A percentile compares a stretch with the other conserved stretches of the same genome.
phyloP scores from a whole-genome alignment of 768 basidiomycete species.

The Floccularia luteovirens region DNA sequence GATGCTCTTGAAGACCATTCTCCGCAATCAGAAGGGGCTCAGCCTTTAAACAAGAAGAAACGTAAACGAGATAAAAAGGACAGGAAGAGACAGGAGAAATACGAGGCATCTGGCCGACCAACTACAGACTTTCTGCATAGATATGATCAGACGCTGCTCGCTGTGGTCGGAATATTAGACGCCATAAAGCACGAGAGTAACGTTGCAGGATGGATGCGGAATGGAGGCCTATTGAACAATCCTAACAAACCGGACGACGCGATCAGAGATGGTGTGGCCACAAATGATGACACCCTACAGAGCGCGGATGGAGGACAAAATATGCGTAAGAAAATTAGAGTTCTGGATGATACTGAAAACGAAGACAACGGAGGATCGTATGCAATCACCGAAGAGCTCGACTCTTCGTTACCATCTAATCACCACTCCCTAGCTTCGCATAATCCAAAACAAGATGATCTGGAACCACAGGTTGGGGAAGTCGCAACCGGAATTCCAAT shows the following conservation, averaged over 20 bases:
- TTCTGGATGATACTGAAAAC: background rate
- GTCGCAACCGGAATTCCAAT: too few species aligned
- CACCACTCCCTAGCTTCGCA: background rate
- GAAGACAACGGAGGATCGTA: background rate
- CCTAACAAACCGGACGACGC: background rate
- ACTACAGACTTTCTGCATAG: too few species aligned
- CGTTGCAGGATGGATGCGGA: constrained; percentile 60
- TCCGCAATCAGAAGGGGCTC: background rate
- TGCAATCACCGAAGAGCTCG: background rate
- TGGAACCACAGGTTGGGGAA: too few species aligned
- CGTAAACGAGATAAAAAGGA: constrained; percentile 7
- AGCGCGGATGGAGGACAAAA: background rate
- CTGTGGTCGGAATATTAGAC: constrained; percentile 62
- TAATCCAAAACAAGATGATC: background rate
- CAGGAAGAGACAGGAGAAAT: background rate
- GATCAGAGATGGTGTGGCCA: background rate
- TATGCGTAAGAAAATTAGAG: background rate
- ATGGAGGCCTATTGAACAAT: constrained; percentile 34
- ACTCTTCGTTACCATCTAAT: background rate
- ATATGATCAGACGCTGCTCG: constrained; percentile 53
- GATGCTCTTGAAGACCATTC: background rate
- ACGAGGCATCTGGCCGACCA: background rate
- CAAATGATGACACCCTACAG: background rate
- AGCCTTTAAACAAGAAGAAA: constrained; percentile 11
- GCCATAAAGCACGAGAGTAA: constrained; percentile 49